Conservation (phyloP, 2,329 filamentous ascomycete species). For the Sphaerulina populicola region DNA sequence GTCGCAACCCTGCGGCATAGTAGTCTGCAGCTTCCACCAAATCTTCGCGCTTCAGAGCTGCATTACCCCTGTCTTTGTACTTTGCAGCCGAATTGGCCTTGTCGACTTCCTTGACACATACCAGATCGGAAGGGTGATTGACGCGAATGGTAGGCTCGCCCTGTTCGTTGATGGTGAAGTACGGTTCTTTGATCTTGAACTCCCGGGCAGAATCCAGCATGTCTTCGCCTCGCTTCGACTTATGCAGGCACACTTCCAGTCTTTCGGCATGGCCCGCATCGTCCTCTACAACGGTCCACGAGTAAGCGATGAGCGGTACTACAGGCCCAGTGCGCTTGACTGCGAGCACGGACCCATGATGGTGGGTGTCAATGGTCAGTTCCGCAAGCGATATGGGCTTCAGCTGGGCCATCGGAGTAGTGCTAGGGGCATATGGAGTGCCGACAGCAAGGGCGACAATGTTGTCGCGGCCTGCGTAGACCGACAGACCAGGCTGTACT, state of each 20-base stretch:
- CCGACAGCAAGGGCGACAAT: conserved; percentile 10
- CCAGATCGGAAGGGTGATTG: conserved; percentile 27
- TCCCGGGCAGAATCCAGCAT: conserved; percentile 26
- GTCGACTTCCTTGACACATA: conserved; percentile 3
- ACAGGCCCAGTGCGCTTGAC: conserved; percentile 22
- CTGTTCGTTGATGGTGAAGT: conserved; percentile 26
- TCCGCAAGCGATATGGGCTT: conserved; percentile 9
- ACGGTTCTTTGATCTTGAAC: conserved; percentile 29
- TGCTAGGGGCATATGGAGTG: conserved; percentile 4
- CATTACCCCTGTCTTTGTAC: conserved; percentile 28
- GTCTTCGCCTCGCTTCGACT: conserved; percentile 27
- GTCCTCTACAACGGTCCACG: conserved; percentile 30
- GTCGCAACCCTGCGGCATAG: conserved; percentile 21
- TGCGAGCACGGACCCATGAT: conserved; percentile 15
- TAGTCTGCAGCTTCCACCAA: conserved; percentile 15
- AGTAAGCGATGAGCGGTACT: conserved; percentile 14
- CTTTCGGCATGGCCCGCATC: conserved; percentile 21
- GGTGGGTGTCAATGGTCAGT: conserved; percentile 19
- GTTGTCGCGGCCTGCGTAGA: background rate
- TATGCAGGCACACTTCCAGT: conserved; percentile 31
- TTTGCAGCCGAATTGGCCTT: conserved; percentile 12
- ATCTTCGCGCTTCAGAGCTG: conserved; percentile 23
- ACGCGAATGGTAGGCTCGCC: conserved; percentile 25
- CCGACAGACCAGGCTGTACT: conserved; percentile 5
- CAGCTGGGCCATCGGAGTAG: background rate